These are phyloP conservation scores for Kodamaea hsintzibuensis DNA, from an alignment of 805 yeast species.

Conservation along the genomic window DNA sequence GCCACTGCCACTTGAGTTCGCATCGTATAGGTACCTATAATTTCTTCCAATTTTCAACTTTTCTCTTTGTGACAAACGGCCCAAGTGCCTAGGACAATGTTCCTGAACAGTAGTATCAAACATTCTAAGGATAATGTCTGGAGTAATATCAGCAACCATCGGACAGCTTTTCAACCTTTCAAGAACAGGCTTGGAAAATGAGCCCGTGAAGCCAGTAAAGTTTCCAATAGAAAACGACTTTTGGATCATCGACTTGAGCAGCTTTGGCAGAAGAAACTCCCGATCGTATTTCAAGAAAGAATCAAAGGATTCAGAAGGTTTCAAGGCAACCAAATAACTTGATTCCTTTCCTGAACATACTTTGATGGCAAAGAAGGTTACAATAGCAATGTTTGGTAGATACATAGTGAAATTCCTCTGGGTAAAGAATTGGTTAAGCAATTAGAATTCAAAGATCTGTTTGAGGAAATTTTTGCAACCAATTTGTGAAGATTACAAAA, in stretches of 20 bases:
- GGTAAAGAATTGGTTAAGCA: neutral
- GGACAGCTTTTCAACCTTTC: slow-evolving; percentile 56
- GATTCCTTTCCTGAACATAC: neutral
- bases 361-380: neutral
- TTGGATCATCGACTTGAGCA: slow-evolving; percentile 48
- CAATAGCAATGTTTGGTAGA: neutral
- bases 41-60: slow-evolving; percentile 15
- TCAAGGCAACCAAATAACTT: slow-evolving; percentile 52
- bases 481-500: neutral
- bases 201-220: slow-evolving; percentile 70
- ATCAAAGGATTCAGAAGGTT: slow-evolving; percentile 49
- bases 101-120: slow-evolving; percentile 46
- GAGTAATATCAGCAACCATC: slow-evolving; percentile 65
- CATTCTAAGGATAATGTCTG: slow-evolving; percentile 63
- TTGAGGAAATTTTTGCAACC: neutral
- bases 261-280: slow-evolving; percentile 19
- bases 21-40: slow-evolving; percentile 51
- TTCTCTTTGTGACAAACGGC: slow-evolving; percentile 56
- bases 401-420: neutral
- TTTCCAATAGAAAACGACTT: slow-evolving; percentile 65
- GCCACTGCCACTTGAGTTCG: slow-evolving; percentile 49
- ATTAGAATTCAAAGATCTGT: neutral
- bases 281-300: slow-evolving; percentile 46
- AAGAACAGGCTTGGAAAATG: slow-evolving; percentile 49
- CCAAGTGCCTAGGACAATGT: slow-evolving; percentile 65